Evolutionary conservation across 2,329 filamentous ascomycete genomes (phyloP), one percentile per base, ranked within the genome.

Genomic region (Colletotrichum godetiae): DNA sequence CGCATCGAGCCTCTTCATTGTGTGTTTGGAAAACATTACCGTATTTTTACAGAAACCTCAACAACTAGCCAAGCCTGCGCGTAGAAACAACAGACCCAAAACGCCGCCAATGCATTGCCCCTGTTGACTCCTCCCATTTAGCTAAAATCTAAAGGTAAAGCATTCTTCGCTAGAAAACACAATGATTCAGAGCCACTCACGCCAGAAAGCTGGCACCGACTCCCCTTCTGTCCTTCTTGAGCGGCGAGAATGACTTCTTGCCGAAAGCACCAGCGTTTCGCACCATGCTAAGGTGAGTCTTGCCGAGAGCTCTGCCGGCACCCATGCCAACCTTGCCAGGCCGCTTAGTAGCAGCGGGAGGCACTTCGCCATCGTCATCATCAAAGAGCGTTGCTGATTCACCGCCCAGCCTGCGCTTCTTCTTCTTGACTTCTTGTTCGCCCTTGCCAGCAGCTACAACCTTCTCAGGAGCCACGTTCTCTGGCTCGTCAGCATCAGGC

Each of bases 391-490:
- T 93, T 60, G 88, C 90, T 27, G 88, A 86, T 27, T 83, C 84
- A 4, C 92, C 91, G 1, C 94, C 86, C 5, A 94, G 83, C 82
- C 94, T 95, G 75, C 93, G 90, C 85, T 93, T 95, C 87, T 92
- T 94, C 80, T 90, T 92, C 81, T 87, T 89, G 7, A 81, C 84
- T 75, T 87, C 84, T 71, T 68, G 79, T 65, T 69, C 78, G 80
- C 80, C 77, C 56, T 77, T 75, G 31, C 69, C 56, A 10, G 59
- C 49, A 7, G 67, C 31, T n/a, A 70, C 27, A 19, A 61, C 80
- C 78, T 78, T 82, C 79, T 77, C 82, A 77, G 76, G 78, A 68
- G 76, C 75, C 52, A 65, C 75, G 37, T 77, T 76, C 76, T 79
- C 80, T 67, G 80, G 78, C 12, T 60, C 59, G 8, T 77, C 74